Conservation (phyloP, 306 rosid species). For the Gastrolobium bilobum region DNA sequence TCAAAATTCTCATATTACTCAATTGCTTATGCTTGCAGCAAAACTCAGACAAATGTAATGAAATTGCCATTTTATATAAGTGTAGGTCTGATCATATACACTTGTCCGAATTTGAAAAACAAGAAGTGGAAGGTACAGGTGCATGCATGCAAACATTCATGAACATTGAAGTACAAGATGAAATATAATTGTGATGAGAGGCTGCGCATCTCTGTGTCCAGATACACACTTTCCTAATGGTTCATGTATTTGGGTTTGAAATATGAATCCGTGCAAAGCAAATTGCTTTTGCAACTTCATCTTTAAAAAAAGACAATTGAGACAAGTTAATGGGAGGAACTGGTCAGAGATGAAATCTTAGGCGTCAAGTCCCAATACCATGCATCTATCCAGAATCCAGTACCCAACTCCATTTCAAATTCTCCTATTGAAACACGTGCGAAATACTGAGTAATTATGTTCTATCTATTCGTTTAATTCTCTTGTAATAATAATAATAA, state of each 20-base stretch:
- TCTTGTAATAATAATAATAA: no score
- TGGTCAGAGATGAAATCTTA: background rate
- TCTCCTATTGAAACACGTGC: no score
- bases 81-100: background rate
- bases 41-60: background rate
- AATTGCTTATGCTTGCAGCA: background rate
- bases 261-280: background rate
- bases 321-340: background rate
- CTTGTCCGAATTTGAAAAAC: conserved; percentile 8
- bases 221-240: conserved; percentile 28
- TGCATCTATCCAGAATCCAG: no score
- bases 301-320: background rate
- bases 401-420: no score
- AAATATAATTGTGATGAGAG: background rate
- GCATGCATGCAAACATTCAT: background rate
- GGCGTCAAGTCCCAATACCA: no score
- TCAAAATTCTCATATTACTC: background rate
- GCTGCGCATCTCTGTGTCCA: conserved; percentile 6
- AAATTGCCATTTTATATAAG: background rate
- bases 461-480: no score
- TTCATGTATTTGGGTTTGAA: background rate
- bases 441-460: no score
- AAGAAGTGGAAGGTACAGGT: background rate
- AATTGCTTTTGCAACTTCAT: background rate
- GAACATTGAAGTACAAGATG: background rate